Conservation (phyloP, 352 stramenopile genomes). For the Phytophthora citricola region DNA sequence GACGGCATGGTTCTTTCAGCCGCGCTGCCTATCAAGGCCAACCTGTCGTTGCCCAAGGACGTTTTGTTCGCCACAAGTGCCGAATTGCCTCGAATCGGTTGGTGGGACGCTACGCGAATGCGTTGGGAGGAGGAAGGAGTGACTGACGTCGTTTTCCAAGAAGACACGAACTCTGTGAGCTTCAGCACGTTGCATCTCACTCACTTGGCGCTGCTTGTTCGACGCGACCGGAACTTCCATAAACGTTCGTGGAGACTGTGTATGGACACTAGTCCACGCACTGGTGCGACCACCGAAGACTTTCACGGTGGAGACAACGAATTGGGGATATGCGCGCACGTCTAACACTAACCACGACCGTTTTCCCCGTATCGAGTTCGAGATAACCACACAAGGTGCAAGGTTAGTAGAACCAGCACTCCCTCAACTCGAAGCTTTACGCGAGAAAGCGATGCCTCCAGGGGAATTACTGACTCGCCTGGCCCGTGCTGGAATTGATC, state of each 20-base stretch:
- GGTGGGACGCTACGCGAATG: slow-evolving; percentile 62
- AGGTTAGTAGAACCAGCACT: slow-evolving; percentile 59
- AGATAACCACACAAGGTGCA: slow-evolving; percentile 68
- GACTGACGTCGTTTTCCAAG: slow-evolving; percentile 60
- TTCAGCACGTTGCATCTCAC: slow-evolving; percentile 84
- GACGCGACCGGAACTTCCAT: slow-evolving; percentile 71
- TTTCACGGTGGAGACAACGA: slow-evolving; percentile 11
- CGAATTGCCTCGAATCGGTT: slow-evolving; percentile 59
- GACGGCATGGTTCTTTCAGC: slow-evolving; percentile 78
- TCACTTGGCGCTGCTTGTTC: slow-evolving; percentile 72
- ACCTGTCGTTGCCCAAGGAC: slow-evolving; percentile 53
- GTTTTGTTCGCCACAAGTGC: slow-evolving; percentile 47
- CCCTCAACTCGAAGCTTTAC: slow-evolving; percentile 51
- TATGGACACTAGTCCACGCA: slow-evolving; percentile 53
- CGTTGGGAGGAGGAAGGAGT: slow-evolving; percentile 83
- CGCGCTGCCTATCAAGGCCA: slow-evolving; percentile 71
- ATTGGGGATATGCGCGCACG: slow-evolving; percentile 37
- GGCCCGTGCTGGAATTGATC: slow-evolving; percentile 61
- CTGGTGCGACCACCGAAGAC: slow-evolving; percentile 8
- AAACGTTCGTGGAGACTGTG: slow-evolving; percentile 70
- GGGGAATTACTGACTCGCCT: slow-evolving; percentile 68
- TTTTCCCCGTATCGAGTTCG: slow-evolving; percentile 66
- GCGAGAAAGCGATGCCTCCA: slow-evolving; percentile 46
- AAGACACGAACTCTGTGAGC: slow-evolving; percentile 64
- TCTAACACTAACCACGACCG: slow-evolving; percentile 64